Evolutionary conservation across 129 eudicot genomes (phyloP), one percentile per base, ranked within the genome.

Genomic region (Tanacetum coccineum): DNA sequence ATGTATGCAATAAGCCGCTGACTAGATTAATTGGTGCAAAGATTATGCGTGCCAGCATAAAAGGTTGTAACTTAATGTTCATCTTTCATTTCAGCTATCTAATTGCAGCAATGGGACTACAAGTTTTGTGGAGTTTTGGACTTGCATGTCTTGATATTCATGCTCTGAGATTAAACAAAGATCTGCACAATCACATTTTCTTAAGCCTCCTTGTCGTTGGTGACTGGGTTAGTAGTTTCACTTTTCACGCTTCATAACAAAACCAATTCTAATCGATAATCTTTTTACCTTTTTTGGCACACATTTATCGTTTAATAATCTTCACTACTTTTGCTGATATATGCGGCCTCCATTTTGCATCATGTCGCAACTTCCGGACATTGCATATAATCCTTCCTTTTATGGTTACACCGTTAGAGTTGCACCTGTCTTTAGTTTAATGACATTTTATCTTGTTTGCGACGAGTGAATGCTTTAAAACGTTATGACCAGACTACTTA

Each of bases 81-180:
- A 20, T 40, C 51, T 70, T 67, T 57, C 64, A 32, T 61, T 79
- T 80, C 94, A 90, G 95, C 84, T 90, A 84, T 77, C 76, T 90
- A 79, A 76, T 87, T 60, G 95, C 95, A 64, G 83, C 91, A 55
- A 90, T 90, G 97, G 97, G 91, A 26, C 82, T 90, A 50, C 82
- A 82, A 72, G 83, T 82, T 45, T 54, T 87, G 65, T 90, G 97
- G 97, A 87, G 95, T 74, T 90, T 84, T 45, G 88, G 86, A 55
- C 91, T 86, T 67, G 88, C 94, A 13, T 90, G 87, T 71, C 83
- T 90, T 52, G 95, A 84, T 78, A 75, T 90, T 46, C 88, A 82
- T 70, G 91, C 91, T 67, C 67, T 84, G 70, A 70, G 85, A 76
- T 70, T 70, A 44, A 82, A 87, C 64, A 87, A 71, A 61, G 89